Conservation (phyloP, 2,329 filamentous ascomycete species). For the Raffaelea arxii region DNA sequence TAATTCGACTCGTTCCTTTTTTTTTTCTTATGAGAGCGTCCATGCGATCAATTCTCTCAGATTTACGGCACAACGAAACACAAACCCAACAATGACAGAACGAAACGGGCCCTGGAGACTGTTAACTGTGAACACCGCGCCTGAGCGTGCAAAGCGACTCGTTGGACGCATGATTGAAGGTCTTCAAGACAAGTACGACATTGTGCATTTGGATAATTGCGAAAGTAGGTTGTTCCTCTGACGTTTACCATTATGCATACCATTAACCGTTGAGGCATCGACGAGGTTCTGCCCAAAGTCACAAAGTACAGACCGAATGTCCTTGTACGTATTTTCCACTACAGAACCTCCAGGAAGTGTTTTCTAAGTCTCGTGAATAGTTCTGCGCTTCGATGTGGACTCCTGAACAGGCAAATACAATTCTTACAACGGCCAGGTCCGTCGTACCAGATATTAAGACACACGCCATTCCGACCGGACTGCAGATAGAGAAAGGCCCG, state of each 20-base stretch:
- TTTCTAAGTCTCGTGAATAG: too few species aligned
- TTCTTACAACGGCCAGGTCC: slow-evolving; percentile 31
- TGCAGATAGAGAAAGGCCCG: slow-evolving; percentile 42
- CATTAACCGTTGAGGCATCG: slow-evolving; percentile 30
- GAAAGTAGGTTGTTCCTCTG: slow-evolving; percentile 39
- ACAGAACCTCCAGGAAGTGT: too few species aligned
- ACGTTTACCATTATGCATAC: background rate
- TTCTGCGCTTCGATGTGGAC: slow-evolving; percentile 50
- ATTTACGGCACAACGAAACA: too few species aligned
- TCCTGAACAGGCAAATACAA: slow-evolving; percentile 33
- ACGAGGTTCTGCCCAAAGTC: slow-evolving; percentile 35
- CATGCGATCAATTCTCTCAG: too few species aligned
- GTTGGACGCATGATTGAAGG: slow-evolving; percentile 52
- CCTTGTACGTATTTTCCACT: slow-evolving; percentile 17
- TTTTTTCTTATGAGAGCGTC: too few species aligned
- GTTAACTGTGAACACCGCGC: slow-evolving; percentile 59
- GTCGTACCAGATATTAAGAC: slow-evolving; percentile 38
- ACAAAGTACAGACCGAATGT: slow-evolving; percentile 18
- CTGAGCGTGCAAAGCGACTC: slow-evolving; percentile 52
- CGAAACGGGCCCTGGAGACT: slow-evolving; percentile 22
- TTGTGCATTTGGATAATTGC: slow-evolving; percentile 52
- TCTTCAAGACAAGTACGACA: slow-evolving; percentile 53
- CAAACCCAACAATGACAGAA: too few species aligned
- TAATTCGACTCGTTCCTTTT: too few species aligned
- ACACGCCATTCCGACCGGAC: slow-evolving; percentile 40